Evolutionary conservation across 345 rosid species (phyloP), one percentile per base, ranked within the genome.

Genomic region (Excoecaria cochinchinensis): DNA sequence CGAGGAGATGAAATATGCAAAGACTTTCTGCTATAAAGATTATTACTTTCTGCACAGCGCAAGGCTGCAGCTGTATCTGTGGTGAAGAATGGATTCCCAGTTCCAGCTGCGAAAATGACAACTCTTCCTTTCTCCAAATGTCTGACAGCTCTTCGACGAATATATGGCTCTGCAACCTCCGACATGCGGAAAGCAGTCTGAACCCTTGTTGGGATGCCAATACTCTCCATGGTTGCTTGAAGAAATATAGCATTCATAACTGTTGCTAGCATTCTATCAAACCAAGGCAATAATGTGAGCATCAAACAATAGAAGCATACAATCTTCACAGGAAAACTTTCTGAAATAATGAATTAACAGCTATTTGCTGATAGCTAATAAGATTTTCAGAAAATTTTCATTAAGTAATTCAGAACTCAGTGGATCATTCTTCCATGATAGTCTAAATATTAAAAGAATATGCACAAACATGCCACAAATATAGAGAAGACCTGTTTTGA

Each of bases 61-160:
- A 95, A 88, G 81, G 97, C 96, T 57, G 99, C 94, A 63, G 97
- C 99, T 48, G 98, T 95, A 58, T 95, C 94, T 0, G 99, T 95
- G 56, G 99, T 91, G 92, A 92, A 95, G 85, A 95, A 92, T 1
- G 98, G 99, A 75, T 95, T 95, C 63, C 97, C 98, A 70, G 94
- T 95, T 85, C 97, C 97, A 10, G 98, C 98, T 44, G 96, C 98
- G 80, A 95, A 95, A 76, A 95, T 92, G n/a, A 95, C 97, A 63
- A 92, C 97, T 76, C 99, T 90, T 68, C 99, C 98, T 82, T 95
- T 95, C 80, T 92, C 98, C 80, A 95, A 78, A 87, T 95, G 99
- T 82, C 98, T 84, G 16, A 91, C 88, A 10, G 96, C 99, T 78
- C 92, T 78, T 78, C 97, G 84, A 57, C 98, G 86, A 62, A 95